phyloP scores from a whole-genome alignment of 306 rosid species.

The Dryas drummondii region DNA sequence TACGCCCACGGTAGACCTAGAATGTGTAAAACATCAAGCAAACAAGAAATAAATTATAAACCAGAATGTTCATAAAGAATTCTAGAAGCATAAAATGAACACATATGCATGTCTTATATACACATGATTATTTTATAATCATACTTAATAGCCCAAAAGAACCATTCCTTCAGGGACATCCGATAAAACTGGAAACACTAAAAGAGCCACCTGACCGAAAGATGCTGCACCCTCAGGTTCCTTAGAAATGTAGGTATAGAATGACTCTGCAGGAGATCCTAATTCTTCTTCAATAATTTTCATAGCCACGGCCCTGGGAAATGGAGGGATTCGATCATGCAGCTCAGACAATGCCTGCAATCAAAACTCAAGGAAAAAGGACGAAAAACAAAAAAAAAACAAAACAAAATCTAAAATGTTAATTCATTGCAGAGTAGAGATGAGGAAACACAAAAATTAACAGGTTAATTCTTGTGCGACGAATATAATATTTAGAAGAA shows the following conservation, averaged over 20 bases:
- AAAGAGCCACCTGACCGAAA: conserved; percentile 79
- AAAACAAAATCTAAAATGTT: conserved; percentile 18
- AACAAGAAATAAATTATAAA: conserved; percentile 23
- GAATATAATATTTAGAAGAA: background rate
- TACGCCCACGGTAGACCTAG: conserved; percentile 74
- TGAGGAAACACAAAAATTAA: background rate
- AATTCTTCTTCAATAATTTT: conserved; percentile 83
- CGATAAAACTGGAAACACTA: background rate
- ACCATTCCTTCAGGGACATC: background rate
- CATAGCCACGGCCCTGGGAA: conserved; percentile 80
- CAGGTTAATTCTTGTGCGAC: background rate
- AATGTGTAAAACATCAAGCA: conserved; percentile 25
- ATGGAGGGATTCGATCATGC: conserved; percentile 93
- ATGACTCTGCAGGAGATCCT: conserved; percentile 70
- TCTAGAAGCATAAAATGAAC: background rate
- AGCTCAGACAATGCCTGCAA: conserved; percentile 88
- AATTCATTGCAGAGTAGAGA: background rate
- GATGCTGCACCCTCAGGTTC: conserved; percentile 96
- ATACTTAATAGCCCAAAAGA: background rate
- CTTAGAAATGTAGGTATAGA: conserved; percentile 73
- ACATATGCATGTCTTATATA: conserved; percentile 18
- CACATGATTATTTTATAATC: conserved; percentile 8
- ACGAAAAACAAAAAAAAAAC: background rate
- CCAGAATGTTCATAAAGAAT: background rate
- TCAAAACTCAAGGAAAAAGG: conserved; percentile 22